These are phyloP conservation scores for Beauveria pseudobassiana DNA, from an alignment of 2,329 filamentous ascomycete genomes.

Conservation along the genomic window DNA sequence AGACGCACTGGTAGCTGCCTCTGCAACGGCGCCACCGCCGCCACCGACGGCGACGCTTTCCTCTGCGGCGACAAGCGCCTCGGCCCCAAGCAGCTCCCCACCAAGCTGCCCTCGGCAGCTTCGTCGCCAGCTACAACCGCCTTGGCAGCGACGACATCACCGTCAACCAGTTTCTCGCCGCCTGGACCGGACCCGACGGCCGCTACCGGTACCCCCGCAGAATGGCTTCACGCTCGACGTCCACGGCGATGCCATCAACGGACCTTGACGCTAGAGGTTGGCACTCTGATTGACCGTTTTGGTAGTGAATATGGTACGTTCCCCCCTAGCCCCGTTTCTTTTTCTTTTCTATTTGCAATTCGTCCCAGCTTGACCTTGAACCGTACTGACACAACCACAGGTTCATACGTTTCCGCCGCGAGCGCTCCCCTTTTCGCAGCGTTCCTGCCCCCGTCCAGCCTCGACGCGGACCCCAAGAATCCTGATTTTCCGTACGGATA, in stretches of 20 bases:
- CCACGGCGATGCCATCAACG: slow-evolving; percentile 29
- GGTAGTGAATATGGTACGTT: slow-evolving; percentile 34
- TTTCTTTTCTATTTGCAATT: not conserved
- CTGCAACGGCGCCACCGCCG: slow-evolving; percentile 16
- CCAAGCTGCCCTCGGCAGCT: slow-evolving; percentile 25
- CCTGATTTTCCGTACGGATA: slow-evolving; percentile 39
- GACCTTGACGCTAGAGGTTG: slow-evolving; percentile 30
- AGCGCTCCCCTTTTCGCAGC: slow-evolving; percentile 39
- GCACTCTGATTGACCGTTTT: slow-evolving; percentile 40
- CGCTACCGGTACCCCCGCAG: slow-evolving; percentile 28
- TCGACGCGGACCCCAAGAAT: slow-evolving; percentile 26
- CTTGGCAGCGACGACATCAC: slow-evolving; percentile 25
- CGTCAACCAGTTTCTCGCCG: slow-evolving; percentile 28
- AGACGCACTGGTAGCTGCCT: slow-evolving; percentile 12
- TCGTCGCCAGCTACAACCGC: slow-evolving; percentile 27
- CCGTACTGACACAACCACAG: slow-evolving; percentile 6
- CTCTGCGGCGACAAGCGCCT: slow-evolving; percentile 31
- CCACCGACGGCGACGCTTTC: slow-evolving; percentile 17
- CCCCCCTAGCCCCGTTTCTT: no score
- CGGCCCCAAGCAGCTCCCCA: slow-evolving; percentile 28
- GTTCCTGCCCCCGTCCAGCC: slow-evolving; percentile 39
- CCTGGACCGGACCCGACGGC: slow-evolving; percentile 23
- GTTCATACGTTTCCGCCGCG: slow-evolving; percentile 32
- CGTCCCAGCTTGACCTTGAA: not conserved
- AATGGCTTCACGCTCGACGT: slow-evolving; percentile 34